A percentile compares a stretch with the other conserved stretches of the same genome.
Evolutionary conservation across 257 asterid species (phyloP).

Genomic region (Ehretia macrophylla): DNA sequence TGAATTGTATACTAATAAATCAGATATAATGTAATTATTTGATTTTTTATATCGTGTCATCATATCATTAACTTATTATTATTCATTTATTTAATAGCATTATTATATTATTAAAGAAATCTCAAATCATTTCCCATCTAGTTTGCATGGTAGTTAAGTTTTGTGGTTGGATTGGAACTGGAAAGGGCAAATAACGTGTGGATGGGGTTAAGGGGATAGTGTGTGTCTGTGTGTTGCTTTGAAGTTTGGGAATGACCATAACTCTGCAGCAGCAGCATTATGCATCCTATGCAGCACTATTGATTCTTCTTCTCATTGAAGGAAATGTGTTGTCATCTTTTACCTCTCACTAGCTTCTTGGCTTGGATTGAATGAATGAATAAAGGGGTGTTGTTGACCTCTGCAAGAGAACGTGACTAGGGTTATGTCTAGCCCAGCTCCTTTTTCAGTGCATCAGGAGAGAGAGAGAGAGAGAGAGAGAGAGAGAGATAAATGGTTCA

Average conservation of each 20-base stretch:
- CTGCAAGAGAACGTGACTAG: slow-evolving; percentile 17
- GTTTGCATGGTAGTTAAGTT: neutral
- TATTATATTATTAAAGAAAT: no score
- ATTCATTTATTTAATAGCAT: no score
- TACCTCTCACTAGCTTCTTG: neutral
- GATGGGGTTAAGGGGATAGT: neutral
- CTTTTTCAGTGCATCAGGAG: slow-evolving; percentile 10
- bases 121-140: no score
- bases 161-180: neutral
- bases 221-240: slow-evolving; percentile 4
- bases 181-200: neutral
- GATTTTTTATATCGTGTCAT: no score
- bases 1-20: no score
- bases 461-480: neutral
- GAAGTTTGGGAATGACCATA: slow-evolving; percentile 9
- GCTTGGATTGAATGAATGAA: slow-evolving; percentile 3
- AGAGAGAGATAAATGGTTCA: slow-evolving; percentile 1
- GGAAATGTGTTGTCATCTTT: neutral
- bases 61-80: no score
- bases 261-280: neutral
- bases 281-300: no score
- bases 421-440: slow-evolving; percentile 6
- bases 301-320: no score
- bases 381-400: neutral
- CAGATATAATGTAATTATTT: no score